These are phyloP conservation scores for Gomphus bonarii DNA, from an alignment of 1,284 basidiomycete genomes.

Conservation along the genomic window DNA sequence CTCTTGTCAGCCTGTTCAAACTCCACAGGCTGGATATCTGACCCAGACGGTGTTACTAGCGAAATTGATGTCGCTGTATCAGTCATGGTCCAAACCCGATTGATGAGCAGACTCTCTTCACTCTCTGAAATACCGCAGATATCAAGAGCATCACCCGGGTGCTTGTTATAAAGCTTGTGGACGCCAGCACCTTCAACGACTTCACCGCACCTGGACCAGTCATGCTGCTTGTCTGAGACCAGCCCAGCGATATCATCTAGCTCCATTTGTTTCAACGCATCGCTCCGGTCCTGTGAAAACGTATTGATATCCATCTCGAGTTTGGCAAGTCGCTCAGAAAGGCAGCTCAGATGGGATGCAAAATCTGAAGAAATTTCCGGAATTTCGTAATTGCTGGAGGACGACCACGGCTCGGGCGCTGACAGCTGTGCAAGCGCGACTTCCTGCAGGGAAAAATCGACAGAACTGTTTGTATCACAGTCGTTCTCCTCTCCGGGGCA, in stretches of 20 bases:
- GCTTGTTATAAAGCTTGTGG: not conserved
- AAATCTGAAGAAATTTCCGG: not conserved
- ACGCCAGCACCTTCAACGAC: not conserved
- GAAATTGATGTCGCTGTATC: not conserved
- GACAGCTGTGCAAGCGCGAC: not conserved
- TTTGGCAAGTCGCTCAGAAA: not conserved
- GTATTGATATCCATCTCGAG: not conserved
- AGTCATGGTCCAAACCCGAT: not conserved
- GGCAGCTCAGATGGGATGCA: not conserved
- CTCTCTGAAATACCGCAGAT: not conserved
- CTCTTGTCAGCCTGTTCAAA: not conserved
- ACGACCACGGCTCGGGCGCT: not conserved
- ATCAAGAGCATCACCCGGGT: not conserved
- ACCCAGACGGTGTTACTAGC: not conserved
- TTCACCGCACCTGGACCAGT: not conserved
- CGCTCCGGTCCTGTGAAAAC: not conserved
- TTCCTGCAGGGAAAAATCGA: not conserved
- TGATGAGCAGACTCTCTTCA: not conserved
- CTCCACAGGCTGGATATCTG: not conserved
- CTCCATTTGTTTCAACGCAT: not conserved
- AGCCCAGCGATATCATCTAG: not conserved
- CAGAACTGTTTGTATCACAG: not conserved
- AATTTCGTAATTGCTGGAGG: not conserved
- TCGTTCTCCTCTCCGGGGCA: not conserved
- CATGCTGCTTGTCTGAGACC: not conserved